Base-by-base conservation (phyloP, 2,329 filamentous ascomycete genomes). In the Corynespora cassiicola region DNA sequence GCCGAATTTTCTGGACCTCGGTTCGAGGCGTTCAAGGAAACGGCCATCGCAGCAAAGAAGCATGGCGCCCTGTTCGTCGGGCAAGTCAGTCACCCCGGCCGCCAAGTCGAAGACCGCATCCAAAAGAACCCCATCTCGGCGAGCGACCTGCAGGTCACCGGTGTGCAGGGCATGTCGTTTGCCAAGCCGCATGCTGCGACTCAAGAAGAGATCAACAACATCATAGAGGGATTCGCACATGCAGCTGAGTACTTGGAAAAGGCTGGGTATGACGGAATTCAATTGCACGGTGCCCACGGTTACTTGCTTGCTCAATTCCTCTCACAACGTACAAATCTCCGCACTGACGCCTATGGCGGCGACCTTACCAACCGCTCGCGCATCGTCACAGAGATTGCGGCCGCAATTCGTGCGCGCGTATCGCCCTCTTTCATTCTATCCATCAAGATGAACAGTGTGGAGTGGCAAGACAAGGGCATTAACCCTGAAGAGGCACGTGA, bases 11-110 rank as follows among this genome's bases (percentile, higher is more conserved):
- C 71, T 7, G 83, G 81, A 17, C 71, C 78, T 41, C 72, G 84
- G 1, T 86, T 87, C 39, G 75, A 80, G 19, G 74, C 67, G 0
- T 87, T 84, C 69, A 75, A 75, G 58, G 71, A 76, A 27, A 46
- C 86, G 38, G 84, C 82, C 0, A 61, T 68, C 2, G 75, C 64
- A 2, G 71, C 71, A 5, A 86, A 84, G 66, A 73, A 73, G 27
- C 68, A 84, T 19, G 85, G 78, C 14, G 76, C 71, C 30, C 68
- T 85, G 10, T 71, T 82, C n/a, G 66, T 86, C 9, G 77, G 71
- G 3, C 83, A 87, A 57, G 71, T 87, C 42, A 77, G 73, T 42
- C 84, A 87, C 57, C 81, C 84, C 0, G 84, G 84, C 9, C 72
- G 82, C 0, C 82, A 86, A 57, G 73, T 73, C 8, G 52, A 65